A percentile compares a stretch with the other conserved stretches of the same genome.
phyloP scores from a whole-genome alignment of 495 filamentous ascomycete species.

The Daldinia childiae region DNA sequence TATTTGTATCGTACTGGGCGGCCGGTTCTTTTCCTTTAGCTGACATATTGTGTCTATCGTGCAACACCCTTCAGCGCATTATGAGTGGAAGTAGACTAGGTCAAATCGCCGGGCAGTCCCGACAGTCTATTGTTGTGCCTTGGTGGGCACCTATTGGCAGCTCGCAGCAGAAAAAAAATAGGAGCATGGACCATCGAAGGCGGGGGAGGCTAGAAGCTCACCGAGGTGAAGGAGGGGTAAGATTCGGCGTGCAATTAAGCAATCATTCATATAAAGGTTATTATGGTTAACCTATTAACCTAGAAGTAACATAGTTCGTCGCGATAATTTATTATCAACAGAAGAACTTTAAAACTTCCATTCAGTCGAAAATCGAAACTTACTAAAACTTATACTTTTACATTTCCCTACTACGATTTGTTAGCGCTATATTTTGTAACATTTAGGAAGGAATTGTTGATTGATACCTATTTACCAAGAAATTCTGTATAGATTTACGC shows the following conservation, averaged over 20 bases:
- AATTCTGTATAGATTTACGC: no score
- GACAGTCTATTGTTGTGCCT: slow-evolving; percentile 1
- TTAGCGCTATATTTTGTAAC: no score
- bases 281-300: neutral
- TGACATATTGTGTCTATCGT: slow-evolving; percentile 40
- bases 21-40: slow-evolving; percentile 49
- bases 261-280: neutral
- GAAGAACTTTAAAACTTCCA: no score
- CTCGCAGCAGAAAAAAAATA: slow-evolving; percentile 17
- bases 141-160: slow-evolving; percentile 14
- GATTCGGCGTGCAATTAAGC: neutral
- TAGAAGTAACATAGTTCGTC: neutral
- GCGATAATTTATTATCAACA: neutral
- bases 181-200: slow-evolving; percentile 36
- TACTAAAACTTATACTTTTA: no score
- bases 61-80: slow-evolving; percentile 19
- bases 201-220: slow-evolving; percentile 27
- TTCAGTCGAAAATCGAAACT: no score
- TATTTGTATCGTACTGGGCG: slow-evolving; percentile 34
- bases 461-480: no score
- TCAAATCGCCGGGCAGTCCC: neutral
- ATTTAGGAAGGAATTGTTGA: no score
- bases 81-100: neutral
- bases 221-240: slow-evolving; percentile 36
- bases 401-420: no score